Conservation (phyloP, 495 filamentous ascomycete genomes). For the Podospora tetraspora region DNA sequence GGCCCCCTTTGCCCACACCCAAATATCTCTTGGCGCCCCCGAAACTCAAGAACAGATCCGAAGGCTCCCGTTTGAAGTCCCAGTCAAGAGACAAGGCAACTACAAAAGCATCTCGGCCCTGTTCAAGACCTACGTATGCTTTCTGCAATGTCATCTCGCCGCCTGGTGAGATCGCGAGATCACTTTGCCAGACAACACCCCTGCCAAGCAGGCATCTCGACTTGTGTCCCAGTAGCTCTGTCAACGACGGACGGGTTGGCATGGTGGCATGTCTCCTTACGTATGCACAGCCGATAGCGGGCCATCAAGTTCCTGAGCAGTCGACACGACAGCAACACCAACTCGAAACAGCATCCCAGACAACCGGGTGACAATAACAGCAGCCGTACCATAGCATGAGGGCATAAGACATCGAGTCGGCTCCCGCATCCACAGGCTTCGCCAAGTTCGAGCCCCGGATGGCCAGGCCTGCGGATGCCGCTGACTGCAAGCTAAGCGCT, state of each 20-base stretch:
- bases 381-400: conserved; percentile 11
- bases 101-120: neutral
- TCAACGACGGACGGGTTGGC: neutral
- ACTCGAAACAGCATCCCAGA: conserved; percentile 21
- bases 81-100: conserved; percentile 2
- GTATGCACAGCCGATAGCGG: conserved; percentile 9
- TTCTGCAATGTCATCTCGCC: neutral
- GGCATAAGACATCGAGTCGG: neutral
- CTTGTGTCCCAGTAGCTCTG: neutral
- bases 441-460: neutral
- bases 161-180: neutral
- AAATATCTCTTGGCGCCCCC: neutral
- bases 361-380: conserved; percentile 12
- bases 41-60: neutral
- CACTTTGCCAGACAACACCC: neutral
- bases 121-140: conserved; percentile 22
- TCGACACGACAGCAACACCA: neutral
- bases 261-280: conserved; percentile 2
- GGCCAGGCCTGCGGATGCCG: neutral
- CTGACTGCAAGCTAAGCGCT: conserved; percentile 9
- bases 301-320: neutral
- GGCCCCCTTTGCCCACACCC: conserved; percentile 6
- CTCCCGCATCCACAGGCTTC: neutral
- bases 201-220: conserved; percentile 30
- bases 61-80: neutral